phyloP scores from a whole-genome alignment of 2,329 filamentous ascomycete species.

The Ophiognomonia clavigignenti-juglandacearum region DNA sequence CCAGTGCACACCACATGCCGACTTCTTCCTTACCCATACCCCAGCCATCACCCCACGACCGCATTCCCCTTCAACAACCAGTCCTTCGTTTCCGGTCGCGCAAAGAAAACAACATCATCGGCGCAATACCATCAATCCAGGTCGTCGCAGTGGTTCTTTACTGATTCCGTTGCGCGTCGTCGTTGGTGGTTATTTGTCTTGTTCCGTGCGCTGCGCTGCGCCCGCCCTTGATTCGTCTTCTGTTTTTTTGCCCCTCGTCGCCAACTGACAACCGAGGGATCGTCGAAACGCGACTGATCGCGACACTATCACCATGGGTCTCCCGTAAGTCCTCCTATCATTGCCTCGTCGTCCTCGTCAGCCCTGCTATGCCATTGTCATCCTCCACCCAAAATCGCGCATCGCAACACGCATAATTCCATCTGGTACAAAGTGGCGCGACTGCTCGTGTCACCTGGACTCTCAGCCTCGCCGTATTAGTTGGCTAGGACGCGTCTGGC shows the following conservation, averaged over 20 bases:
- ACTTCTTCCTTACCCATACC: too few species aligned
- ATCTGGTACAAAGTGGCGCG: too few species aligned
- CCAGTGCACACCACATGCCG: too few species aligned
- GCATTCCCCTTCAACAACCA: conserved; percentile 3
- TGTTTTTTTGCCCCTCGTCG: conserved; percentile 4
- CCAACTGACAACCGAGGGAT: not conserved
- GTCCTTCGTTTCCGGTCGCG: not conserved
- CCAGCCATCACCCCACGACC: conserved; percentile 7
- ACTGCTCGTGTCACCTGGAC: too few species aligned
- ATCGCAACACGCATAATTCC: not conserved
- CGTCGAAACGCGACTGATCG: not conserved
- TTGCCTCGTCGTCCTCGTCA: not conserved
- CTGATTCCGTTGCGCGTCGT: not conserved
- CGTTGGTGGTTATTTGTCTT: conserved; percentile 7
- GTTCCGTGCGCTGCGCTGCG: not conserved
- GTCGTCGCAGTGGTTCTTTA: not conserved
- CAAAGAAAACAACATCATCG: not conserved
- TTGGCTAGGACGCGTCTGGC: conserved; percentile 1
- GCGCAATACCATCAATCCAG: not conserved
- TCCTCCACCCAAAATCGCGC: not conserved
- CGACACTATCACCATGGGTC: conserved; percentile 11
- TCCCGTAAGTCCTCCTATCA: conserved; percentile 10
- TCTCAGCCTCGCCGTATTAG: not conserved
- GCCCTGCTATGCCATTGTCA: not conserved
- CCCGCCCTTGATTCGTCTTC: not conserved